Percentiles rank a stretch among this genome's conserved stretches.
Conservation (phyloP, 257 asterid species). For the Hygrophila difformis region DNA sequence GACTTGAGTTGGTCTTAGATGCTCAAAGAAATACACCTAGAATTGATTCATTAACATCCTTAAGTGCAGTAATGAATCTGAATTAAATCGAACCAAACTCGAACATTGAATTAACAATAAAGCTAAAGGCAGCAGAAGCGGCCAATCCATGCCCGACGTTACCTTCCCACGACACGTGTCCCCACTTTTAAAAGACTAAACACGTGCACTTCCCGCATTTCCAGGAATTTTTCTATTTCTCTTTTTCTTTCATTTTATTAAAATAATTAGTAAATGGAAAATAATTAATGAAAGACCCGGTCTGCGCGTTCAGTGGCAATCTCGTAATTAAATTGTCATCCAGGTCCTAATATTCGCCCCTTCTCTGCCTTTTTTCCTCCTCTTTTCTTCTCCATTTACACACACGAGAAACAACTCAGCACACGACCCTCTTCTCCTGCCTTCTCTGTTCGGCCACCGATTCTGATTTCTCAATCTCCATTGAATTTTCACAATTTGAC, state of each 20-base stretch:
- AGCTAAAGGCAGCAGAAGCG: no score
- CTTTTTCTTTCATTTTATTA: neutral
- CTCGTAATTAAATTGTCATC: conserved; percentile 15
- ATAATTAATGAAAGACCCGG: neutral
- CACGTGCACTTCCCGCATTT: conserved; percentile 55
- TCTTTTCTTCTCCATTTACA: conserved; percentile 13
- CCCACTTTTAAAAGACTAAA: conserved; percentile 33
- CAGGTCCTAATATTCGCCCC: conserved; percentile 19
- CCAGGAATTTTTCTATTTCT: conserved; percentile 19
- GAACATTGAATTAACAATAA: no score
- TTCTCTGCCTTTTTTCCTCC: conserved; percentile 16
- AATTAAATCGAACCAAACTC: no score
- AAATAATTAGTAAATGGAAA: no score
- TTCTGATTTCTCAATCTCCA: neutral
- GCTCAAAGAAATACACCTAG: no score
- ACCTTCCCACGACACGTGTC: conserved; percentile 17
- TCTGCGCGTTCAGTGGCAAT: conserved; percentile 24
- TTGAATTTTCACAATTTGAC: no score
- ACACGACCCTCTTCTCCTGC: neutral
- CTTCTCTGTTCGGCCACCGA: neutral
- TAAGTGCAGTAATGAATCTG: no score
- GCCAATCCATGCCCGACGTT: conserved; percentile 12
- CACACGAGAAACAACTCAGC: no score
- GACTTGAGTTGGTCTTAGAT: no score
- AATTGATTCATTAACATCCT: no score